Base-by-base conservation (phyloP, 2,329 filamentous ascomycete species). In the Thelonectria rubi region DNA sequence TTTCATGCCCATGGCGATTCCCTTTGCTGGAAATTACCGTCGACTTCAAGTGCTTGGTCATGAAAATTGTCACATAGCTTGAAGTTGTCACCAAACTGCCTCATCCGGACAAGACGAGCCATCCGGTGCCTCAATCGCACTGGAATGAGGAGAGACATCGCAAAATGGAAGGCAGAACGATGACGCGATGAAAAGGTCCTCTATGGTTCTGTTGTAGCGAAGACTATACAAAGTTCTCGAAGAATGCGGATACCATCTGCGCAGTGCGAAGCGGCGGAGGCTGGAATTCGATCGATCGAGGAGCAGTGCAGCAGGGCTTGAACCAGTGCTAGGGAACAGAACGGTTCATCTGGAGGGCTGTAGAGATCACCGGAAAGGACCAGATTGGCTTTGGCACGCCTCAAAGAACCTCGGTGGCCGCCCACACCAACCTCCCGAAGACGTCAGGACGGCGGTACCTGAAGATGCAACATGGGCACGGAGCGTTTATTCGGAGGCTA, bases 101-200 rank as follows among this genome's bases (percentile, higher is more conserved):
- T 69, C 43, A 62, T 71, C 32, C 32, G 62, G 64, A 18, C 50
- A 58, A 47, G 45, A 64, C 46, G 40, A 51, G 58, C 45, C 50
- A 53, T 52, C 42, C 63, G 21, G 47, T 40, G 52, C 57, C 60
- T 57, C 21, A 58, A 62, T 50, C 11, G 47, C 37, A 53, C 63
- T 46, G 46, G 47, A 53, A 50, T 58, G 20, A 51, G 43, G 50
- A 58, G 52, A 34, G 43, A 55, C 61, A 49, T 68, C 69, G 64
- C 51, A 71, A 72, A 67, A 43, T 24, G 69, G 68, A 69, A 72
- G 69, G 66, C 60, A 60, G 60, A 4, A 30, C 45, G 50, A 64
- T 63, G 56, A 37, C 46, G 51, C 30, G 24, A 66, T 43, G 32
- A 30, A 43, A 55, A 37, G 10, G 58, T 42, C 32, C 17, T 45